Base-by-base conservation (phyloP, 192 early-diverging fungal genomes). In the Obelidium mucronatum region DNA sequence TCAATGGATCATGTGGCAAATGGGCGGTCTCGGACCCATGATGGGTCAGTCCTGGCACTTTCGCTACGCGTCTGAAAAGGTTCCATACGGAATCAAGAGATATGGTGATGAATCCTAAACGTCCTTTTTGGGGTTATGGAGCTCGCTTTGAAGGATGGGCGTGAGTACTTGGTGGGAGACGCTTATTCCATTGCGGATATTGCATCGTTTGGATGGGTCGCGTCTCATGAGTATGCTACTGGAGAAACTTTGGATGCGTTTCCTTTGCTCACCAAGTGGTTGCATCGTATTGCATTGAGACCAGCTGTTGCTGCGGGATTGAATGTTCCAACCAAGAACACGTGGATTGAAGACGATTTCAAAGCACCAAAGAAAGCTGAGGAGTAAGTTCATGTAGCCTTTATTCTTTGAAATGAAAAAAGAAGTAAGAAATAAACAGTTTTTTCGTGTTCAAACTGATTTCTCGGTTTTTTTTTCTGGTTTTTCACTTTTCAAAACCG, bases 1-100 rank as follows among this genome's bases (percentile, higher is more conserved):
- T 19, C 82, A 87, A 70, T 89, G 86, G 84, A 52, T 87, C 34
- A 83, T 85, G 80, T 87, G 81, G 69, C 87, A 89, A 69, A 73
- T 77, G 42, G 73, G 70, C 35, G 80, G 80, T 31, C 66, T 81
- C n/a, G 80, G 75, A 19, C 80, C 80, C 35, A 81, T 81, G 74
- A 63, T 67, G 24, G 64, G n/a, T n/a, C n/a, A n/a, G n/a, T n/a
- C n/a, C n/a, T n/a, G n/a, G n/a, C n/a, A n/a, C n/a, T n/a, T n/a
- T n/a, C n/a, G n/a, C n/a, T 82, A 37, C 35, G 84, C 88, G 13
- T 77, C 83, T 30, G 88, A 90, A 67, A 82, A 82, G 70, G 74
- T 88, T 40, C 77, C 76, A 2, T 90, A 90, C 66, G 85, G 67
- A 36, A 83, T 84, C 75, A 79, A 83, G 62, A 71, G 89, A 39